Evolutionary conservation across 495 filamentous ascomycete species (phyloP).

Genomic region (Hypoxylon trugodes): DNA sequence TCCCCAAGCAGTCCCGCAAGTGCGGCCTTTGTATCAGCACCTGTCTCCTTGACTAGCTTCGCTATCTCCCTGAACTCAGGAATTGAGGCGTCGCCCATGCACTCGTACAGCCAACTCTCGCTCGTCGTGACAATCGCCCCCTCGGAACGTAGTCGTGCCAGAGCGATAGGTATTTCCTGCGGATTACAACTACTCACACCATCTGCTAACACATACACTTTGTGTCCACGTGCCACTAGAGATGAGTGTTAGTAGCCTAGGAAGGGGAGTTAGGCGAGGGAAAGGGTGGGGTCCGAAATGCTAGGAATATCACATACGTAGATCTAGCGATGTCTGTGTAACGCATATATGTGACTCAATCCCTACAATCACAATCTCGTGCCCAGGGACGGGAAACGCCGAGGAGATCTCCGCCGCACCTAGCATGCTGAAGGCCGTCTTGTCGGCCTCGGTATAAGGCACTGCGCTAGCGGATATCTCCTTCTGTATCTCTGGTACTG

Average conservation of each 20-base stretch:
- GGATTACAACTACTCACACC: constrained; percentile 85
- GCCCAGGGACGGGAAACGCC: constrained; percentile 13
- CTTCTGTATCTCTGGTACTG: constrained; percentile 70
- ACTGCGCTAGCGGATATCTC: constrained; percentile 48
- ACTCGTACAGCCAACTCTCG: constrained; percentile 93
- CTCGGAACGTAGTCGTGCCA: constrained; percentile 75
- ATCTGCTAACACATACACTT: constrained; percentile 91
- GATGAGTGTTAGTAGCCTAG: no score
- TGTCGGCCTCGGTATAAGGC: constrained; percentile 68
- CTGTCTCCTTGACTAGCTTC: constrained; percentile 80
- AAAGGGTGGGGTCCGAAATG: no score
- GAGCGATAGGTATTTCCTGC: constrained; percentile 81
- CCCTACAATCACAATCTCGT: constrained; percentile 73
- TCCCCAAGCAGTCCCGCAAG: constrained; percentile 70
- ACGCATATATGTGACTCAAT: constrained; percentile 97
- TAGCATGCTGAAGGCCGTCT: constrained; percentile 90
- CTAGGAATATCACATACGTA: no score
- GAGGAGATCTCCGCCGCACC: constrained; percentile 40
- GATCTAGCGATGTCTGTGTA: constrained; percentile 87
- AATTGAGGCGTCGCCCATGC: constrained; percentile 84
- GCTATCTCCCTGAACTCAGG: constrained; percentile 78
- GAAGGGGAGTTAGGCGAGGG: no score
- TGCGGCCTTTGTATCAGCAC: constrained; percentile 68
- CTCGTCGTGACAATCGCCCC: constrained; percentile 86
- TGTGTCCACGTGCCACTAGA: constrained; percentile 75